Base-by-base conservation (phyloP, 441 rosid species). In the Mallotus repandus region DNA sequence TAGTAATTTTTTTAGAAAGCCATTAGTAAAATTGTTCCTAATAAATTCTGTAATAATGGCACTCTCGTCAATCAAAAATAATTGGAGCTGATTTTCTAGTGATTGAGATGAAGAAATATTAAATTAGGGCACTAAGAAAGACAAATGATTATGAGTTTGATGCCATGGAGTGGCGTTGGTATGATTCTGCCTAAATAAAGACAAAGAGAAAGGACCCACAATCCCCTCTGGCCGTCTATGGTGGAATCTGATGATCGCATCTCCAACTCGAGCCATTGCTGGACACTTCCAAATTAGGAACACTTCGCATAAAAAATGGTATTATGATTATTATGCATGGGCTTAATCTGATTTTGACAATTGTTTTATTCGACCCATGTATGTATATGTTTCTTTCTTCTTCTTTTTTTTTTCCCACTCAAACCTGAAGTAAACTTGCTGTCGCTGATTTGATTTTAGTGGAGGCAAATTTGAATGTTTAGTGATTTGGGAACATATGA, bases 191-290 rank as follows among this genome's bases (percentile, higher is more conserved):
- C 18, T 3, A n/a, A 2, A 75, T 59, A 80, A 66, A 6, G 78
- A 66, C 77, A 82, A 79, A 38, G 29, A 13, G 2, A 32, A 43
- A 1, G 0, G 10, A 9, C 16, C 38, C 60, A 68, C 60, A 12
- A 7, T 69, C n/a, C 38, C 52, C 52, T 74, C 73, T 56, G 68
- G 79, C 83, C 84, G 81, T 77, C 79, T 66, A 76, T 75, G 77
- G 84, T 70, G 78, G 86, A 81, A 81, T 85, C 83, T 76, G 73
- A 75, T 81, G 79, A 79, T 35, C 79, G 59, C 77, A 79, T 6
- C 57, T 62, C 61, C 72, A 71, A 78, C 72, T 78, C 46, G 16
- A 54, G 21, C 2, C 2, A 11, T 41, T 13, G 55, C 48, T 59
- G 38, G 55, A 65, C 43, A 19, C 66, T 70, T 68, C 63, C 68